A percentile compares a stretch with the other conserved stretches of the same genome.
phyloP scores from a whole-genome alignment of 805 yeast species.

The Candida saitoana region DNA sequence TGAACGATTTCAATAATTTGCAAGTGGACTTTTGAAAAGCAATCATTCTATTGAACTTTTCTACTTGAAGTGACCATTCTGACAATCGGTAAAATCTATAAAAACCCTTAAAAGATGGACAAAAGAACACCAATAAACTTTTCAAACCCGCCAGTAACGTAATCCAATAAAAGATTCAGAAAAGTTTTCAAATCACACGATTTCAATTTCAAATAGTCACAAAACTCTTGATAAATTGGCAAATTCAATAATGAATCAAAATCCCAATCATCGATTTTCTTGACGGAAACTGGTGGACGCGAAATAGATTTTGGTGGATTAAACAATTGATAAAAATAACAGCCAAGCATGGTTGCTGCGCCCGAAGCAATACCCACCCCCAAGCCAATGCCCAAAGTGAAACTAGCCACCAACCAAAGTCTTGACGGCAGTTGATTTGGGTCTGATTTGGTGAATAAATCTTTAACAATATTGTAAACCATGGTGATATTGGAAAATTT shows the following conservation, averaged over 20 bases:
- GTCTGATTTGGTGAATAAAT: conserved; percentile 5
- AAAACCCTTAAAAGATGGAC: background rate
- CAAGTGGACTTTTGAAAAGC: background rate
- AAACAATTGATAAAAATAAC: conserved; percentile 5
- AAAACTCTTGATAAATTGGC: background rate
- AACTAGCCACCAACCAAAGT: conserved; percentile 28
- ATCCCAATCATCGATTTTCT: conserved; percentile 2
- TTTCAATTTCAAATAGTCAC: background rate
- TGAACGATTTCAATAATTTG: no score
- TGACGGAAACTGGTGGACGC: background rate
- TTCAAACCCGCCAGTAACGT: conserved; percentile 23
- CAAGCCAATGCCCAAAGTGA: conserved; percentile 35
- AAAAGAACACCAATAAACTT: conserved; percentile 14
- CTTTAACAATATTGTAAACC: conserved; percentile 13
- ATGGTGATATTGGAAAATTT: conserved; percentile 19
- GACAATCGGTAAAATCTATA: no score
- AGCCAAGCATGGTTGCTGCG: conserved; percentile 14
- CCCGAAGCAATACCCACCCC: conserved; percentile 29
- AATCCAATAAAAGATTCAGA: conserved; percentile 12
- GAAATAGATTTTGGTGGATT: background rate
- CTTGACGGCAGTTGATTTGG: conserved; percentile 4
- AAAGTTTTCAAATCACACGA: conserved; percentile 1
- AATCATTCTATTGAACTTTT: background rate
- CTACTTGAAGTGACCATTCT: no score
- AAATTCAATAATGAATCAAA: background rate